Evolutionary conservation across 1,139 yeast genomes (phyloP), one percentile per base, ranked within the genome.

Genomic region (Pichia sp.): DNA sequence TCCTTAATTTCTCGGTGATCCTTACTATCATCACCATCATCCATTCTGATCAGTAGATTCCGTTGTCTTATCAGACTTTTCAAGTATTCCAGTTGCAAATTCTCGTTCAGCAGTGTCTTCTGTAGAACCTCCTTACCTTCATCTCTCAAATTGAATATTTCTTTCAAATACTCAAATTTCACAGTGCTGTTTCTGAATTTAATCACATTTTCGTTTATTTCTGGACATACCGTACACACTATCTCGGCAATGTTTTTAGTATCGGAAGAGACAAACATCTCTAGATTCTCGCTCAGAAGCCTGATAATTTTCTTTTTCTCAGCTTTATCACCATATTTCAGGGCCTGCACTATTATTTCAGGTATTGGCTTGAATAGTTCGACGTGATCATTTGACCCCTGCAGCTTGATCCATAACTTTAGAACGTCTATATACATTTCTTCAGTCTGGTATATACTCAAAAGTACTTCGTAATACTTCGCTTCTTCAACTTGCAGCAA

Each of bases 401-500:
- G 38, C 29, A 55, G 29, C 39, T 49, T 48, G 10, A 68, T 46
- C 64, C 76, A 68, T 3, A 73, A 64, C 32, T 67, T 64, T 11
- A 76, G 55, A 3, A 82, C 73, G 47, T 79, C 73, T 2, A 77
- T 65, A 52, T 68, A 77, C 46, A 68, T 70, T 7, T 73, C 72
- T 48, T 81, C 77, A 0, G 74, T 64, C 38, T 73, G 65, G 58
- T 79, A 85, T 3, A 83, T 57, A 40, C 71, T 66, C 48, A 81
- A 72, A 32, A 88, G 65, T 0, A 81, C 92, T 42, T 72, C 65
- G 52, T 69, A 72, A 58, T 75, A 84, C 29, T 71, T 66, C 3
- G 77, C 81, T 33, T 73, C 70, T 43, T 71, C 69, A 35, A 86
- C 64, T 46, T 73, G 65, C n/a, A 71, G 66, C 8, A 81, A 62